phyloP scores from a whole-genome alignment of 2,329 filamentous ascomycete species.

The Apiospora marii region DNA sequence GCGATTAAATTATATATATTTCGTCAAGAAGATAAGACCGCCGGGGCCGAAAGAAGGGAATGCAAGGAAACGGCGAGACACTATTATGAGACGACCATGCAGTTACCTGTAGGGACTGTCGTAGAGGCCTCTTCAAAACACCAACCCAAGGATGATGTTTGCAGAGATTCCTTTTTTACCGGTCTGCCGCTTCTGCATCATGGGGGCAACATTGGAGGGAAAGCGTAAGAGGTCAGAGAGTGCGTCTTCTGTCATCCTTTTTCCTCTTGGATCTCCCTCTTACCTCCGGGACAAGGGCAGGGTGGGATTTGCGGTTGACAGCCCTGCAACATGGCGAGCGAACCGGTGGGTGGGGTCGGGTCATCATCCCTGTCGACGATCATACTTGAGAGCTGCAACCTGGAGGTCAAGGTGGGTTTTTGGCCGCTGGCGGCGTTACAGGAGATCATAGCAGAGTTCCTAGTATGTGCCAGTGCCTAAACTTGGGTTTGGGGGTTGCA shows the following conservation, averaged over 20 bases:
- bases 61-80: slow-evolving; percentile 22
- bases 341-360: slow-evolving; percentile 3
- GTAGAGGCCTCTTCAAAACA: slow-evolving; percentile 10
- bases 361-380: neutral
- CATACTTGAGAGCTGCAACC: neutral
- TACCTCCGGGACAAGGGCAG: neutral
- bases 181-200: slow-evolving; percentile 15
- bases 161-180: neutral
- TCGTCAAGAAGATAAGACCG: slow-evolving; percentile 4
- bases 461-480: too few relatives aligned
- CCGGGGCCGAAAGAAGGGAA: slow-evolving; percentile 23
- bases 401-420: neutral
- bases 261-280: neutral
- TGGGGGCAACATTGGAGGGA: neutral
- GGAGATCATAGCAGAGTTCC: slow-evolving; percentile 7
- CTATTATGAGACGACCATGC: slow-evolving; percentile 28
- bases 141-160: slow-evolving; percentile 4
- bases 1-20: slow-evolving; percentile 19
- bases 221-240: slow-evolving; percentile 14
- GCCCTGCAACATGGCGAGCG: slow-evolving; percentile 9
- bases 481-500: neutral
- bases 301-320: neutral
- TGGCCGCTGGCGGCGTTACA: neutral
- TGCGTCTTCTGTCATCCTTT: neutral
- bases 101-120: neutral